A percentile compares a stretch with the other conserved stretches of the same genome.
phyloP scores from a whole-genome alignment of 2,329 filamentous ascomycete species.

The Xylaria sp. region DNA sequence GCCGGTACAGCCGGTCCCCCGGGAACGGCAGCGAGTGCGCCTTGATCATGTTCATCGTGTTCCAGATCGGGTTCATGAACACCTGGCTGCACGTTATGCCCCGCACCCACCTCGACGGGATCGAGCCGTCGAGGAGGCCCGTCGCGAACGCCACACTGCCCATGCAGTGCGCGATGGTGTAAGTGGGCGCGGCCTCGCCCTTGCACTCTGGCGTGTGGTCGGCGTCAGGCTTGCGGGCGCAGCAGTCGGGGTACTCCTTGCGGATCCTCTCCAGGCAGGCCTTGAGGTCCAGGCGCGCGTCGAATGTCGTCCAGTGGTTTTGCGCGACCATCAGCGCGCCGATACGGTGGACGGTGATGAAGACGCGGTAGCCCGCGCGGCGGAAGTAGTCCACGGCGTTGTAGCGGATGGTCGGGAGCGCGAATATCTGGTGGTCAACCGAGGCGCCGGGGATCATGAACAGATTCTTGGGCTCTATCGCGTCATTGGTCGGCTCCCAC shows the following conservation, averaged over 20 bases:
- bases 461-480: conserved; percentile 49
- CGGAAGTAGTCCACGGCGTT: conserved; percentile 67
- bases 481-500: conserved; percentile 54
- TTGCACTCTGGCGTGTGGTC: conserved; percentile 30
- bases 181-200: conserved; percentile 42
- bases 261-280: conserved; percentile 60
- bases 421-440: conserved; percentile 65
- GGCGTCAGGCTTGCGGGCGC: conserved; percentile 14
- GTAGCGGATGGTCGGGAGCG: conserved; percentile 63
- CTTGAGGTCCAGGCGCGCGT: conserved; percentile 60
- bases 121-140: conserved; percentile 64
- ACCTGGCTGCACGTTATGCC: conserved; percentile 64
- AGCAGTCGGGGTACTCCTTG: conserved; percentile 35
- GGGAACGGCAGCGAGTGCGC: conserved; percentile 50
- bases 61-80: conserved; percentile 66
- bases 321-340: conserved; percentile 54
- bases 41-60: conserved; percentile 59
- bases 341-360: conserved; percentile 60
- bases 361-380: conserved; percentile 62
- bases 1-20: conserved; percentile 52
- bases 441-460: conserved; percentile 65
- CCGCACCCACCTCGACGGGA: conserved; percentile 58
- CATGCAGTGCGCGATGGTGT: conserved; percentile 65
- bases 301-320: conserved; percentile 60
- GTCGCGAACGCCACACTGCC: conserved; percentile 61